These are phyloP conservation scores for Carex pumila DNA, from an alignment of 176 grass and related monocot genomes.

Conservation along the genomic window DNA sequence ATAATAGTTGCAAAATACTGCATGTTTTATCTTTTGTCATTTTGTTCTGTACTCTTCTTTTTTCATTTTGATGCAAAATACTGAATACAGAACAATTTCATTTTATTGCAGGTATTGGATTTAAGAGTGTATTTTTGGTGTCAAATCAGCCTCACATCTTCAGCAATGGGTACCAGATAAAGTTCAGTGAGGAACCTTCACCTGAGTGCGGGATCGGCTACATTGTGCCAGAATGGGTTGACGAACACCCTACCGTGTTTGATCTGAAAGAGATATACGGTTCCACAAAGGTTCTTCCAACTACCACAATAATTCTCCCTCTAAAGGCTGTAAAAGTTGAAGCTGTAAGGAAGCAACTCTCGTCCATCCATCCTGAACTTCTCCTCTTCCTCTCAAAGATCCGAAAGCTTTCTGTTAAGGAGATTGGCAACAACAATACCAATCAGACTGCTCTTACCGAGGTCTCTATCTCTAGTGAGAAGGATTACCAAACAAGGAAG, in stretches of 20 bases:
- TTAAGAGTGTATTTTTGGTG: constrained; percentile 71
- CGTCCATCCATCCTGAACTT: constrained; percentile 61
- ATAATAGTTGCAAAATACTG: background rate
- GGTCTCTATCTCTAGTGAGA: constrained; percentile 59
- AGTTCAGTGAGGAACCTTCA: constrained; percentile 55
- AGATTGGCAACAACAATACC: constrained; percentile 10
- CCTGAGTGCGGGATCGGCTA: constrained; percentile 66
- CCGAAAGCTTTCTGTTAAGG: constrained; percentile 37
- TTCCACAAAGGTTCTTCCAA: constrained; percentile 37
- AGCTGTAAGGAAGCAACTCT: constrained; percentile 62
- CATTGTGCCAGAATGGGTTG: constrained; percentile 79
- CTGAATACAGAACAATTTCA: background rate
- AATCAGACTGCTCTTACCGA: constrained; percentile 22
- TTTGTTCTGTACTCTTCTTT: background rate
- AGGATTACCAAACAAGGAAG: constrained; percentile 30
- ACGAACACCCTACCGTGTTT: constrained; percentile 34
- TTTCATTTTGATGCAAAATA: background rate
- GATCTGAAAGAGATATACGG: constrained; percentile 50
- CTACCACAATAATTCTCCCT: constrained; percentile 59
- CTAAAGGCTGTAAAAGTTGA: constrained; percentile 47
- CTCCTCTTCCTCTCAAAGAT: constrained; percentile 72
- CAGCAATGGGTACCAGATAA: constrained; percentile 85
- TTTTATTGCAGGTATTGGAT: constrained; percentile 60
- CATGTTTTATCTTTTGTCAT: background rate
- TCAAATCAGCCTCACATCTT: constrained; percentile 62